Conservation (phyloP, 805 yeast genomes). For the Ogataea methanolica region DNA sequence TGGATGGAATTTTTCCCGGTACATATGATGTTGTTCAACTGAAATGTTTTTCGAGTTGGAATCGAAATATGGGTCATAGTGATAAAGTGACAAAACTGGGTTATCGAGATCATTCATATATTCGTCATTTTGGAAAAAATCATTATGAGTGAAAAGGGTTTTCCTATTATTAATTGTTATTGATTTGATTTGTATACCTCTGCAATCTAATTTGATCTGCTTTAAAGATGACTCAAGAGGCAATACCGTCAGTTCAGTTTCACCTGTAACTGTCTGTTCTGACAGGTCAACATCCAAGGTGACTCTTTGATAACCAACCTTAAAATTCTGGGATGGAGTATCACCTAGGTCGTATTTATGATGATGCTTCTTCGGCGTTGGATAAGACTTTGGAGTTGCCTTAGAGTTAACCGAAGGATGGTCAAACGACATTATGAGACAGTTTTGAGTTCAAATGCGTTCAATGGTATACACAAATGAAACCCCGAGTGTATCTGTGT, state of each 20-base stretch:
- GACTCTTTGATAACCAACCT: constrained; percentile 81
- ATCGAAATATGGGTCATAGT: constrained; percentile 34
- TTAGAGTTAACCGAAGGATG: constrained; percentile 22
- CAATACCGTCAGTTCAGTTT: constrained; percentile 76
- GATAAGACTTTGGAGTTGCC: constrained; percentile 18
- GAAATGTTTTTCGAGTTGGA: constrained; percentile 35
- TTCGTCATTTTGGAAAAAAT: constrained; percentile 37
- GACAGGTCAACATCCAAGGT: constrained; percentile 74
- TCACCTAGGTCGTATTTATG: constrained; percentile 22
- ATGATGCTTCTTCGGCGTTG: constrained; percentile 21
- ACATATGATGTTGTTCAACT: constrained; percentile 55
- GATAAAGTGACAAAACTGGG: constrained; percentile 26
- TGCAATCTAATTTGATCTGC: constrained; percentile 68
- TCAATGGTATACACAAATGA: background rate
- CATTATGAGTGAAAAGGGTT: constrained; percentile 52
- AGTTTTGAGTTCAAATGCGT: no score
- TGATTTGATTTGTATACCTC: constrained; percentile 62
- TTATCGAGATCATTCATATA: constrained; percentile 28
- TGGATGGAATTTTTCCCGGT: constrained; percentile 48
- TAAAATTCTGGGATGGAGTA: constrained; percentile 43
- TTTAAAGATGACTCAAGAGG: constrained; percentile 62
- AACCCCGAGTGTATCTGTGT: background rate
- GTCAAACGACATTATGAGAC: constrained; percentile 4
- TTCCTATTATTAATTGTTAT: constrained; percentile 62
- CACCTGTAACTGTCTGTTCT: constrained; percentile 55